A percentile compares a stretch with the other conserved stretches of the same genome.
Conservation (phyloP, 2,329 filamentous ascomycete species). For the Cercospora zeae-maydis region DNA sequence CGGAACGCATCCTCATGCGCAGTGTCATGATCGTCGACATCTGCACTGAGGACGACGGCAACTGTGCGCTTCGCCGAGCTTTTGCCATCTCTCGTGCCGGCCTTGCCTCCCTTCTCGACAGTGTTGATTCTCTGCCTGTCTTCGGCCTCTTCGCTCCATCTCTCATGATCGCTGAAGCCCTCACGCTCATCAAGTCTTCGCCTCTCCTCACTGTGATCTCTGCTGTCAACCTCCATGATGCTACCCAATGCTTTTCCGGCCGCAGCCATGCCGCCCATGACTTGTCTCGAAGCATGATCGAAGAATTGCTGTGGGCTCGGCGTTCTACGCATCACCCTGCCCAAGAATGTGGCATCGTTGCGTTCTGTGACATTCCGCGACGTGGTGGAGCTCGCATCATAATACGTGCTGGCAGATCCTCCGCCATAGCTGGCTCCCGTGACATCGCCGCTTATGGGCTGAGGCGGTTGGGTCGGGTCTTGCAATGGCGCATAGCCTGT, state of each 20-base stretch:
- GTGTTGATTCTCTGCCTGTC: slow-evolving; percentile 46
- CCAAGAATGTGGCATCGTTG: slow-evolving; percentile 29
- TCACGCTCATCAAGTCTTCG: slow-evolving; percentile 28
- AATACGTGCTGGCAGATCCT: slow-evolving; percentile 33
- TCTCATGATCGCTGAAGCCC: slow-evolving; percentile 65
- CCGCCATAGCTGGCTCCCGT: slow-evolving; percentile 20
- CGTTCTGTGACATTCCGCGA: slow-evolving; percentile 17
- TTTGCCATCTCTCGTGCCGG: slow-evolving; percentile 21
- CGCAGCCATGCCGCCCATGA: slow-evolving; percentile 76
- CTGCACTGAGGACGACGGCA: slow-evolving; percentile 83
- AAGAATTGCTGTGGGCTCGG: slow-evolving; percentile 86
- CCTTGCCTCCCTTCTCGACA: slow-evolving; percentile 26
- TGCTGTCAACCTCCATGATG: slow-evolving; percentile 77
- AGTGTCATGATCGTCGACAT: slow-evolving; percentile 55
- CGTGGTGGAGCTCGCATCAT: slow-evolving; percentile 17
- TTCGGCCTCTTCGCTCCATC: slow-evolving; percentile 88
- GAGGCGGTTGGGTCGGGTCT: slow-evolving; percentile 26
- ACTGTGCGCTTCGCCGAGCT: slow-evolving; percentile 61
- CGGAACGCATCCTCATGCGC: slow-evolving; percentile 53
- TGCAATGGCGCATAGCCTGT: slow-evolving; percentile 24
- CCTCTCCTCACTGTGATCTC: slow-evolving; percentile 53
- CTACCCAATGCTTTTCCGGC: slow-evolving; percentile 79
- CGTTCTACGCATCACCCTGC: slow-evolving; percentile 72
- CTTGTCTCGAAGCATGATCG: slow-evolving; percentile 74
- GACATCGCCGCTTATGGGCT: slow-evolving; percentile 23